phyloP scores from a whole-genome alignment of 768 basidiomycete genomes.

The Termitomyces sp. region DNA sequence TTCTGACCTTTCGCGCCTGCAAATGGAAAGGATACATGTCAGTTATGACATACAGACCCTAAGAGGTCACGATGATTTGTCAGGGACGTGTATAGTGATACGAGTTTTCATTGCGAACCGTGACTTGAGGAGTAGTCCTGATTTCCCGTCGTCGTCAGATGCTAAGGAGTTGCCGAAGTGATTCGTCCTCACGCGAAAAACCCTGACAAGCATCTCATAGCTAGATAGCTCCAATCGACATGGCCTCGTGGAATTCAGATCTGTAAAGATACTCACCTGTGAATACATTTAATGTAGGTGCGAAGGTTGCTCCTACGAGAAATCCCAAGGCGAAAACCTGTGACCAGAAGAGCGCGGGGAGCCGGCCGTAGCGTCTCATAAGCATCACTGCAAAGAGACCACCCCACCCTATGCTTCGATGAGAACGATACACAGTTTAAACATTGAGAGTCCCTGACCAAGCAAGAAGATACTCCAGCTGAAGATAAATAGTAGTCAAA shows the following conservation, averaged over 20 bases:
- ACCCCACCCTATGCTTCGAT: conserved; percentile 42
- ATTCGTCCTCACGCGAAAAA: conserved; percentile 41
- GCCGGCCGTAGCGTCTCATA: conserved; percentile 55
- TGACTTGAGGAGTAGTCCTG: conserved; percentile 43
- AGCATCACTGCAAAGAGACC: conserved; percentile 55
- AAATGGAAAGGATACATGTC: conserved; percentile 67
- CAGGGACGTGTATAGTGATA: not conserved
- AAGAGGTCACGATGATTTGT: not conserved
- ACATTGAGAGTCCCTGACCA: conserved; percentile 23
- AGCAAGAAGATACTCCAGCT: conserved; percentile 66
- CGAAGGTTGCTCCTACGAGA: conserved; percentile 48
- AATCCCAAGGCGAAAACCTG: conserved; percentile 57
- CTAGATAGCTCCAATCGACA: conserved; percentile 17
- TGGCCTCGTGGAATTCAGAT: not conserved
- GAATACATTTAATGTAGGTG: conserved; percentile 46
- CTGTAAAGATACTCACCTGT: conserved; percentile 26
- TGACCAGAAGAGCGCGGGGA: conserved; percentile 69
- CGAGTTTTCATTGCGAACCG: conserved; percentile 28
- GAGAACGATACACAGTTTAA: not conserved
- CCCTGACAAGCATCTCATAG: conserved; percentile 52
- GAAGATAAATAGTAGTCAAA: not conserved
- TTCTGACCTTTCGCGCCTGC: conserved; percentile 54
- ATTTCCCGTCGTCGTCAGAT: not conserved
- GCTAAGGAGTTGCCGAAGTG: not conserved
- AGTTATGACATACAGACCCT: conserved; percentile 57